Percentiles rank a stretch among this genome's conserved stretches.
phyloP scores from a whole-genome alignment of 768 basidiomycete genomes.

The Lactifluus hygrophoroides region DNA sequence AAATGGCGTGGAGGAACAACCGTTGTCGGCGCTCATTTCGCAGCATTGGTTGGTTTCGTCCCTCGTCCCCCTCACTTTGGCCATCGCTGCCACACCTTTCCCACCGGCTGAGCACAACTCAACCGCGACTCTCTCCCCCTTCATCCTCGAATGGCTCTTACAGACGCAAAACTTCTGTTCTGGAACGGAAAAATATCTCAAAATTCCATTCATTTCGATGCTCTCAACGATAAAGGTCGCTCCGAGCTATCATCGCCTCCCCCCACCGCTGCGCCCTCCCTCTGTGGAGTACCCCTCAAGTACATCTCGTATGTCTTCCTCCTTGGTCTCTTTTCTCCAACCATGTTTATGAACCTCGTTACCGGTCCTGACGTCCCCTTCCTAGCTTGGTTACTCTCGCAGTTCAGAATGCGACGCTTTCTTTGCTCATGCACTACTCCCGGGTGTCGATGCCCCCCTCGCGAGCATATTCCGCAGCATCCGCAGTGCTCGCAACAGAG shows the following conservation, averaged over 20 bases:
- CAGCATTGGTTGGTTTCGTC: no score
- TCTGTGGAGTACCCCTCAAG: slow-evolving; percentile 69
- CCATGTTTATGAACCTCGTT: neutral
- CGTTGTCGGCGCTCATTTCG: no score
- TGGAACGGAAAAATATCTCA: slow-evolving; percentile 11
- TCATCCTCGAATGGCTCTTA: slow-evolving; percentile 7
- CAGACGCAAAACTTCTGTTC: slow-evolving; percentile 12
- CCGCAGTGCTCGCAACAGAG: slow-evolving; percentile 91
- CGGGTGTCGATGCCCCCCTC: slow-evolving; percentile 71
- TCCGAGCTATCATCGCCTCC: slow-evolving; percentile 24
- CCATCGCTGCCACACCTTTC: neutral
- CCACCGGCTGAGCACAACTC: neutral
- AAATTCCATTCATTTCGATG: slow-evolving; percentile 10
- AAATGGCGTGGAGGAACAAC: no score
- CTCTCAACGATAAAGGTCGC: neutral
- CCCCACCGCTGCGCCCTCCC: slow-evolving; percentile 38
- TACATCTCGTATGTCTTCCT: slow-evolving; percentile 59
- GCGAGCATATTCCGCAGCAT: slow-evolving; percentile 81
- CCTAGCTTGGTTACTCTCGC: slow-evolving; percentile 75
- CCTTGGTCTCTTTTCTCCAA: neutral
- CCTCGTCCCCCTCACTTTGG: no score
- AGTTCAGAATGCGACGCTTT: slow-evolving; percentile 83
- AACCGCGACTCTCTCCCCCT: neutral
- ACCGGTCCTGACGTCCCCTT: neutral
- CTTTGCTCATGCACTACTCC: slow-evolving; percentile 96